Base-by-base conservation (phyloP, 306 rosid species). In the Erythrophleum fordii region DNA sequence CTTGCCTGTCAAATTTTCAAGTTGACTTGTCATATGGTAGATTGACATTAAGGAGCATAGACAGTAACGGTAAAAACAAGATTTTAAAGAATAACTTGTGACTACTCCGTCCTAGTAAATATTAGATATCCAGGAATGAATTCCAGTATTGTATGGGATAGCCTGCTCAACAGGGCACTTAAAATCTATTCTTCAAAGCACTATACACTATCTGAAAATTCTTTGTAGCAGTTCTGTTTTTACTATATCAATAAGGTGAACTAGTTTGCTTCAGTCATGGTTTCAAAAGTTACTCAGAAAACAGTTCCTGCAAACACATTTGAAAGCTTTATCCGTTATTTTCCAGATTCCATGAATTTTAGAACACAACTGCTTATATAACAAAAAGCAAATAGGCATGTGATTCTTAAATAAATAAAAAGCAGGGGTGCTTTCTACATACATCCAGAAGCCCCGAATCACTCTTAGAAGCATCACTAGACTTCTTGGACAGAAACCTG, bases 401-500 rank as follows among this genome's bases (percentile, higher is more conserved):
- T 25, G 42, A 73, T 8, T 48, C 72, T 81, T 18, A 44, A 59
- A 81, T 64, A n/a, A n/a, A 37, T 66, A 80, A 58, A 86, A 25
- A 72, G 58, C 20, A 75, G 41, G 49, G 60, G 62, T 29, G 46
- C 31, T 39, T 28, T 77, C 55, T 76, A 88, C 97, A 76, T 92
- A 95, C 98, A 83, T 87, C 91, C 16, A 66, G 62, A 85, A 72
- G 80, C 66, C 83, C 86, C 41, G 90, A 78, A 79, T 89, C 92
- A 5, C 80, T 53, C 78, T 80, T 74, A 6, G 87, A 80, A 44
- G 85, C 28, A 35, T 92, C 97, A 4, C 83, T 70, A 65, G 94
- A 78, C 65, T 64, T 88, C 81, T 81, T 87, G 59, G 95, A 87
- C 67, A 84, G 88, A 84, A 73, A 89, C 77, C 94, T 90, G 82